Percentiles rank a stretch among this genome's conserved stretches.
These are phyloP conservation scores for Salicornia ramosissima DNA, from an alignment of 148 eudicot species.

Conservation along the genomic window DNA sequence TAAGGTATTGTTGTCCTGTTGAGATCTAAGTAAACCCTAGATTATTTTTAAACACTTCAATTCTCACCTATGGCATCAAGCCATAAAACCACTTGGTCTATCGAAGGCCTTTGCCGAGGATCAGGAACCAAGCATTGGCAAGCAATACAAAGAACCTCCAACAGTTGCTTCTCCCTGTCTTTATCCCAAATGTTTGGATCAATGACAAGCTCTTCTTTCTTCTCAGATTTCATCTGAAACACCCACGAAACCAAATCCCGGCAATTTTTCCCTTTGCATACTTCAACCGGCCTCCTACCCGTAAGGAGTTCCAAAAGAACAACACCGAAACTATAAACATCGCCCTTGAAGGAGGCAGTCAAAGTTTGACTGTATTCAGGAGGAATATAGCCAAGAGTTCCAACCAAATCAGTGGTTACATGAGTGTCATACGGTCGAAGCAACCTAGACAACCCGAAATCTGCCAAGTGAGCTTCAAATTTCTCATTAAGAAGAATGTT, in stretches of 20 bases:
- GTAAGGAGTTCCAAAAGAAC: constrained; percentile 90
- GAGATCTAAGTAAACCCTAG: constrained; percentile 23
- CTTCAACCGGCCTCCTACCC: constrained; percentile 79
- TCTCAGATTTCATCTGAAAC: constrained; percentile 72
- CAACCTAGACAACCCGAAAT: constrained; percentile 81
- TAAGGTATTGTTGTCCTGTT: constrained; percentile 13
- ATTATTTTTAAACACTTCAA: constrained; percentile 15
- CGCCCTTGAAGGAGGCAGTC: constrained; percentile 91
- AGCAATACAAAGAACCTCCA: constrained; percentile 66
- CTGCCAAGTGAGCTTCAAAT: constrained; percentile 88
- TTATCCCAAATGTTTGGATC: constrained; percentile 57
- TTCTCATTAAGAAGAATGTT: constrained; percentile 78
- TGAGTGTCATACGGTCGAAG: constrained; percentile 85
- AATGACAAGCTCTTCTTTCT: constrained; percentile 60
- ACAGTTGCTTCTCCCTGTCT: constrained; percentile 55
- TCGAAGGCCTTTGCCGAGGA: constrained; percentile 74
- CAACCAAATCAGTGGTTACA: constrained; percentile 91
- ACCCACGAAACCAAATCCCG: constrained; percentile 89
- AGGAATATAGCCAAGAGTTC: constrained; percentile 91
- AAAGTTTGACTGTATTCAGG: constrained; percentile 89
- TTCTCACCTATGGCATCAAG: constrained; percentile 47
- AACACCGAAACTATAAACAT: constrained; percentile 91
- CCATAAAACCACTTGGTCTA: constrained; percentile 80
- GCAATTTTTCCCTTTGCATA: constrained; percentile 79
- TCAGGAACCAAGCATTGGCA: constrained; percentile 72